A percentile compares a stretch with the other conserved stretches of the same genome.
phyloP scores from a whole-genome alignment of 495 filamentous ascomycete genomes.

The Neurospora cerealis region DNA sequence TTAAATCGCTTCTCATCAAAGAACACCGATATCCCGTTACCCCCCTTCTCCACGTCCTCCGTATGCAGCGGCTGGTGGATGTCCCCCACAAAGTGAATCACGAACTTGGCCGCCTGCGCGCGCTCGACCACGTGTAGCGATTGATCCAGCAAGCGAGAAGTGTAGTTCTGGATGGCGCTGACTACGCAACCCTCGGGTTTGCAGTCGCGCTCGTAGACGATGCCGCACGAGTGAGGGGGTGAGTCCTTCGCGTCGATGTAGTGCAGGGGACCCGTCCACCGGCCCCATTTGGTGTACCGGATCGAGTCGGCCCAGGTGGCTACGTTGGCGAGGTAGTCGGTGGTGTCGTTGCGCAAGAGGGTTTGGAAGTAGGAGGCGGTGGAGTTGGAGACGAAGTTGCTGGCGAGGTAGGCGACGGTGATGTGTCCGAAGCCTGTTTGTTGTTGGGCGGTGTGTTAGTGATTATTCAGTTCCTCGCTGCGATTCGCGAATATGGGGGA shows the following conservation, averaged over 20 bases:
- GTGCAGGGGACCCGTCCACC: conserved; percentile 51
- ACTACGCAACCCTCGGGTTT: conserved; percentile 51
- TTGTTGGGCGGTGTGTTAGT: background rate
- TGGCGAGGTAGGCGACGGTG: conserved; percentile 46
- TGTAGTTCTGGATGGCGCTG: conserved; percentile 51
- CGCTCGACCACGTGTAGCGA: conserved; percentile 27
- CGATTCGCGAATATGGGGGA: background rate
- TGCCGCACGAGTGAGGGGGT: conserved; percentile 48
- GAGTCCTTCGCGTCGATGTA: conserved; percentile 63
- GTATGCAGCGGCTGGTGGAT: conserved; percentile 58
- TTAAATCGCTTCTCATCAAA: conserved; percentile 41
- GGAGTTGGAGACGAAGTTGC: conserved; percentile 30
- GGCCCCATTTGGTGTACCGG: conserved; percentile 47
- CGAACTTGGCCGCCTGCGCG: conserved; percentile 48
- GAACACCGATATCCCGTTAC: conserved; percentile 48
- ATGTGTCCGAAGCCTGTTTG: conserved; percentile 46
- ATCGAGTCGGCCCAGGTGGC: conserved; percentile 57
- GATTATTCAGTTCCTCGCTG: background rate
- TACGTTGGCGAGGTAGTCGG: conserved; percentile 47
- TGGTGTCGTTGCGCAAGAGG: conserved; percentile 34
- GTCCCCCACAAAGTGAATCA: conserved; percentile 57
- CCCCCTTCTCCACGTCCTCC: conserved; percentile 48
- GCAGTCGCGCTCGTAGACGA: conserved; percentile 54
- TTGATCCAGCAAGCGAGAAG: conserved; percentile 35
- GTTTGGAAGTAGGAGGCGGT: conserved; percentile 34